Base-by-base conservation (phyloP, 2,329 filamentous ascomycete genomes). In the Apiospora arundinis region DNA sequence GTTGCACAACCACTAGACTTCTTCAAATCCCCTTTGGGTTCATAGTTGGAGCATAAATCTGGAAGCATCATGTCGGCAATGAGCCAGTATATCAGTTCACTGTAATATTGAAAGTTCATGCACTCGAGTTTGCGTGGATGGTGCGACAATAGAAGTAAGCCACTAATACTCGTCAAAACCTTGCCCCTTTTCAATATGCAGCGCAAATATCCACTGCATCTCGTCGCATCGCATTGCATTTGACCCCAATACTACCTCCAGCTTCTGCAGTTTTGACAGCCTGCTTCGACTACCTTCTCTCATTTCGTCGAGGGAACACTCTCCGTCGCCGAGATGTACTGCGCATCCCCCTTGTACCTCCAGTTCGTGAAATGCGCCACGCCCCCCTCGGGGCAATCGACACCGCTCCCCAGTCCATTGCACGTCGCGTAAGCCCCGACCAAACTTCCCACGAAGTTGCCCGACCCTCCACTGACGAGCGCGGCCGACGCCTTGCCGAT, bases 381-480 rank as follows among this genome's bases (percentile, higher is more conserved):
- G 8, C 77, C 78, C 8, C 77, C 78, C 25, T 69, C 63, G 5
- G 78, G 78, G 72, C 79, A 81, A 1, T 40, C 46, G n/a, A 18
- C 16, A 12, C 74, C 72, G 16, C 74, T 28, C 0, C 81, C 81
- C 49, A 63, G 67, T 1, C 81, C 81, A 65, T 82, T 82, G 69
- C 81, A 82, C 9, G 81, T 82, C 14, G 80, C 81, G 69, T 81
- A 83, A 2, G 75, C 76, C 1, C 81, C 81, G 0, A 83, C 67
- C 16, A 82, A 72, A 23, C 76, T 80, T 0, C 81, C 81, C 0
- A 79, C 77, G 70, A 80, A 82, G 8, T 76, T 77, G 0, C 81
- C 81, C 3, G 74, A 75, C 0, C 78, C 80, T 16, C 80, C 80
- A 52, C 80, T 82, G 52, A 82, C 71, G 8, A 81, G 70, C 44